Evolutionary conservation across 2,329 filamentous ascomycete species (phyloP), one percentile per base, ranked within the genome.

Genomic region (Fusarium secorum): DNA sequence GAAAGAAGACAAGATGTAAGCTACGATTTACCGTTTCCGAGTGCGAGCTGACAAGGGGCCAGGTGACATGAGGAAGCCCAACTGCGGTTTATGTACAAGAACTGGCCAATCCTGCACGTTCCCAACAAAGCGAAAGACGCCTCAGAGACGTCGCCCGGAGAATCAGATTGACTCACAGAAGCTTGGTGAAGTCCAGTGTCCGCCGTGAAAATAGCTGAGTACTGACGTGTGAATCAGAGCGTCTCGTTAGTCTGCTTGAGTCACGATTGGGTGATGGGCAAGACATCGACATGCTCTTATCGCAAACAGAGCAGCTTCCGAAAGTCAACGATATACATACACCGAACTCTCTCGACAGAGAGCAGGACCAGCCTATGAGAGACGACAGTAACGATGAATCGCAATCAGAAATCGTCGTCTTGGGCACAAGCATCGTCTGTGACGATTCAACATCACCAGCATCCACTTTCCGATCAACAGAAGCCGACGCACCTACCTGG

Each of bases 21-120:
- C 3, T 36, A 9, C 18, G 13, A 15, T 4, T n/a, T 15, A 1
- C 22, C 0, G 8, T 9, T 20, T 17, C 10, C 5, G 32, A 36
- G 2, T 8, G 13, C 17, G 13, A 35, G 4, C 5, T 36, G 32
- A 51, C 10, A 0, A 11, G 17, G 5, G 26, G 7, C 5, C 2
- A 52, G 48, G 48, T 5, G 48, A 52, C 13, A 52, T 52, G 48
- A 38, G 18, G 7, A 38, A 28, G 26, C 48, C 48, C 2, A 52
- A 52, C 5, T 52, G 48, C 22, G 48, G 48, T 17, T 4, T 52
- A 1, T 52, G 48, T 17, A 36, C 22, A n/a, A 20, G 48, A 11
- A 52, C 32, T 0, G 48, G 32, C 18, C 22, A 26, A 13, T 38
- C 48, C 18, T 52, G 48, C 7, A 52, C 48, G 7, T 52, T 52